A percentile compares a stretch with the other conserved stretches of the same genome.
These are phyloP conservation scores for Adenanthera pavonina DNA, from an alignment of 306 rosid genomes.

Conservation along the genomic window DNA sequence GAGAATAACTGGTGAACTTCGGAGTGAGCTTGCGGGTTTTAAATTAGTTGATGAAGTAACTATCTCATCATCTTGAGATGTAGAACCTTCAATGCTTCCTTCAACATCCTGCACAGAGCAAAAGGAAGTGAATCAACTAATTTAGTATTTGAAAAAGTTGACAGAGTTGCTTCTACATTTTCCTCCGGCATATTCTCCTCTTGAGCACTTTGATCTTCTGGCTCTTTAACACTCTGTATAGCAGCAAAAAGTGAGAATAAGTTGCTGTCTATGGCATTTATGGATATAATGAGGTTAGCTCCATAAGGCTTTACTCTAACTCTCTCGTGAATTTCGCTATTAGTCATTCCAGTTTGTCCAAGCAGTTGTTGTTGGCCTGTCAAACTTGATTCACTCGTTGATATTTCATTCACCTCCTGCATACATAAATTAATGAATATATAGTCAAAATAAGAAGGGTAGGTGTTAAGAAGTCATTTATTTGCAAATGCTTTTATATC, in stretches of 20 bases:
- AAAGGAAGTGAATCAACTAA: background rate
- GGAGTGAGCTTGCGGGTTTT: background rate
- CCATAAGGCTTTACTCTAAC: background rate
- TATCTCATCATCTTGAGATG: background rate
- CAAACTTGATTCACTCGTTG: too few relatives aligned
- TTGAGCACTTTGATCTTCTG: background rate
- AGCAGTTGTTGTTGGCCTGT: background rate
- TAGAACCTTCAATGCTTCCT: background rate
- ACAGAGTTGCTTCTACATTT: background rate
- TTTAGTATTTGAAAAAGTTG: background rate
- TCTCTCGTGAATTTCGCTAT: background rate
- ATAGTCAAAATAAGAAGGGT: too few relatives aligned
- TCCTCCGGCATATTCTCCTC: background rate
- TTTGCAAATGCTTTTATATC: background rate
- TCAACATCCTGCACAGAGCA: slow-evolving; percentile 19
- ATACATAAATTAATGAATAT: background rate
- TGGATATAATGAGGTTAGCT: background rate
- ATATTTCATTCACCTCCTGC: too few relatives aligned
- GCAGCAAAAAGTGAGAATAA: background rate
- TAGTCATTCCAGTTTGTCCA: background rate
- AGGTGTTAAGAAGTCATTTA: too few relatives aligned
- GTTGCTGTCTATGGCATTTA: background rate
- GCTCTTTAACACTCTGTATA: background rate
- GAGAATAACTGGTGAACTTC: background rate
- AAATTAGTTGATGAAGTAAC: background rate